Conservation (phyloP, 805 yeast species). For the Candida suzukii region DNA sequence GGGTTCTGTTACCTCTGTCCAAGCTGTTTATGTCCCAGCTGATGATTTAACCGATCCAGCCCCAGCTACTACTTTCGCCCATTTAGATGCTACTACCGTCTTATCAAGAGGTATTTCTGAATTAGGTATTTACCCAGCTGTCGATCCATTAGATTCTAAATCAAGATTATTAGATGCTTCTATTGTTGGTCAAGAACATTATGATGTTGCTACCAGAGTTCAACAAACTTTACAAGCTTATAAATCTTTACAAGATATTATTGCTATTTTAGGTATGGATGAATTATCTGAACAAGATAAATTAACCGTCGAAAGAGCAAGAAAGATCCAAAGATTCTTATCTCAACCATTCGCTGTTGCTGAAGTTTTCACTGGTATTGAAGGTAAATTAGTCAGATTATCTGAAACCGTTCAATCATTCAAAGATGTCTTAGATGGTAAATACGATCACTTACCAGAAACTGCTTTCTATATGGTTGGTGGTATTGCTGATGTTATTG, state of each 20-base stretch:
- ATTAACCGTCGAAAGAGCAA: conserved; percentile 99
- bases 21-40: conserved; percentile 99
- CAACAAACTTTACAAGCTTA: conserved; percentile 99
- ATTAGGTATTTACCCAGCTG: conserved; percentile 99
- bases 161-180: conserved; percentile 96
- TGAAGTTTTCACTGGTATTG: conserved; percentile 99
- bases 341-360: conserved; percentile 99
- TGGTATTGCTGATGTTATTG: conserved; percentile 97
- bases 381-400: conserved; percentile 95
- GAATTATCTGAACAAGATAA: conserved; percentile 98
- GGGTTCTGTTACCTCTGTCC: conserved; percentile 99
- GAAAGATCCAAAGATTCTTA: conserved; percentile 99
- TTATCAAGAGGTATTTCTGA: conserved; percentile 99
- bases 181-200: conserved; percentile 98
- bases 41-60: conserved; percentile 99
- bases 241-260: conserved; percentile 99
- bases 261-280: conserved; percentile 99
- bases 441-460: conserved; percentile 98
- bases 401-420: conserved; percentile 91
- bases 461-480: conserved; percentile 99
- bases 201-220: conserved; percentile 87
- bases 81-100: conserved; percentile 99
- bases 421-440: conserved; percentile 96
- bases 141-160: conserved; percentile 99
- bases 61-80: conserved; percentile 99